Evolutionary conservation across 257 asterid species (phyloP).

Genomic region (Rubia yunnanensis): DNA sequence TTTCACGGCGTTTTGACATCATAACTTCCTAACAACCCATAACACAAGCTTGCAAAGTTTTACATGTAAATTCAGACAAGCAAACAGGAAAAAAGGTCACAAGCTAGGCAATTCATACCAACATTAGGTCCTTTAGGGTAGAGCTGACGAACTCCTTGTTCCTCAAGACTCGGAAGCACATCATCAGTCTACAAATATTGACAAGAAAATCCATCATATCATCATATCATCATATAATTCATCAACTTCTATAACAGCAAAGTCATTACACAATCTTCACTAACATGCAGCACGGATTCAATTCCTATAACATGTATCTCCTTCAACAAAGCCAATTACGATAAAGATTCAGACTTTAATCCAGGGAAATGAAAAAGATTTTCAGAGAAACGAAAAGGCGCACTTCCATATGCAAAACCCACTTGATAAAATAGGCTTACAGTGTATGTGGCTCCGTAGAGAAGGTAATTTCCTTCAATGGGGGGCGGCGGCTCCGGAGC

Average conservation of each 20-base stretch:
- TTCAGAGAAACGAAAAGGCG: neutral
- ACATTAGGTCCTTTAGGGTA: slow-evolving; percentile 79
- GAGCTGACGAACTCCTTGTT: slow-evolving; percentile 90
- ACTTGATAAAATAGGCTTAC: slow-evolving; percentile 19
- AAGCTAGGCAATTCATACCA: slow-evolving; percentile 31
- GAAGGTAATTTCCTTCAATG: slow-evolving; percentile 58
- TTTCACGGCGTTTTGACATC: neutral
- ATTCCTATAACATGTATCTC: neutral
- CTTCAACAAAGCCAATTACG: slow-evolving; percentile 1
- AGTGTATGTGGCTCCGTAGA: slow-evolving; percentile 75
- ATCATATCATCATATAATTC: neutral
- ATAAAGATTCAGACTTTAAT: neutral
- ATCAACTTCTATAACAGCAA: neutral
- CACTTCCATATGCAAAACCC: neutral
- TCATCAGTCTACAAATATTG: slow-evolving; percentile 66
- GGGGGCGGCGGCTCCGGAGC: slow-evolving; percentile 89
- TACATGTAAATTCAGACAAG: neutral
- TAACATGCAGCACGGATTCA: neutral
- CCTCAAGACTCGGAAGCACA: slow-evolving; percentile 85
- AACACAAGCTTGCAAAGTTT: neutral
- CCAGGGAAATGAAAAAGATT: too few species aligned
- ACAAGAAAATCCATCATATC: slow-evolving; percentile 1
- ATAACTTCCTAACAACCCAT: neutral
- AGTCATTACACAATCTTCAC: neutral
- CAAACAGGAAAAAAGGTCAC: neutral